Percentiles rank a stretch among this genome's conserved stretches.
Conservation (phyloP, 2,329 filamentous ascomycete species). For the Alternaria panax region DNA sequence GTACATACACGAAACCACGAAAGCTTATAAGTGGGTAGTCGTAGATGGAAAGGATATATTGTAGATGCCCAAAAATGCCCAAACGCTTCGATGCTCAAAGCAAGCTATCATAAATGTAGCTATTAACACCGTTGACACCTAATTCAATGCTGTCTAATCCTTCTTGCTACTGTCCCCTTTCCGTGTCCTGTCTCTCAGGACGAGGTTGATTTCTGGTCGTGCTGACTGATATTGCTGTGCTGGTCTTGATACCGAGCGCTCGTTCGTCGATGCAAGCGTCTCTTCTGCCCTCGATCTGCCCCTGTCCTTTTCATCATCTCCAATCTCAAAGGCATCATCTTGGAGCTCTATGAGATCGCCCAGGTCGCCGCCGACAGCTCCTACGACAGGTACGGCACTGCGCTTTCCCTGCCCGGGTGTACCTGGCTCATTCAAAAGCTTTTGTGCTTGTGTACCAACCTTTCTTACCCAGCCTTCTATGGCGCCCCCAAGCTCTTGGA, state of each 20-base stretch:
- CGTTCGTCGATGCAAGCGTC: constrained; percentile 22
- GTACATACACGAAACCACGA: background rate
- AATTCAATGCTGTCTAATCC: constrained; percentile 30
- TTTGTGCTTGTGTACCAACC: constrained; percentile 70
- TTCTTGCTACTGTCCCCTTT: constrained; percentile 38
- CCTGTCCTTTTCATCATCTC: constrained; percentile 41
- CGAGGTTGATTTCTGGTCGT: constrained; percentile 40
- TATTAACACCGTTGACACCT: constrained; percentile 13
- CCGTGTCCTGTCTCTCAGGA: constrained; percentile 36
- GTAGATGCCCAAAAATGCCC: constrained; percentile 14
- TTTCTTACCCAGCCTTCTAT: constrained; percentile 92
- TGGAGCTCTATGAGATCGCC: constrained; percentile 76
- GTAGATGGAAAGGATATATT: constrained; percentile 6
- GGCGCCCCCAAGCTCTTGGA: constrained; percentile 85
- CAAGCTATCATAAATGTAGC: constrained; percentile 13
- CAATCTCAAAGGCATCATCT: constrained; percentile 61
- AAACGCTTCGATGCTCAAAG: constrained; percentile 19
- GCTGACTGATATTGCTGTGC: constrained; percentile 42
- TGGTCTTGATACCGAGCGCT: constrained; percentile 20
- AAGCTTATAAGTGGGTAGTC: too few relatives aligned
- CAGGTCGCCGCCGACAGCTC: constrained; percentile 56
- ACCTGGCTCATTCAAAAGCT: constrained; percentile 43
- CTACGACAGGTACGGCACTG: constrained; percentile 44
- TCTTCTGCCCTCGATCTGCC: constrained; percentile 33
- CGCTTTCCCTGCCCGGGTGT: constrained; percentile 41